Conservation (phyloP, 257 asterid species). For the Rhazya stricta region DNA sequence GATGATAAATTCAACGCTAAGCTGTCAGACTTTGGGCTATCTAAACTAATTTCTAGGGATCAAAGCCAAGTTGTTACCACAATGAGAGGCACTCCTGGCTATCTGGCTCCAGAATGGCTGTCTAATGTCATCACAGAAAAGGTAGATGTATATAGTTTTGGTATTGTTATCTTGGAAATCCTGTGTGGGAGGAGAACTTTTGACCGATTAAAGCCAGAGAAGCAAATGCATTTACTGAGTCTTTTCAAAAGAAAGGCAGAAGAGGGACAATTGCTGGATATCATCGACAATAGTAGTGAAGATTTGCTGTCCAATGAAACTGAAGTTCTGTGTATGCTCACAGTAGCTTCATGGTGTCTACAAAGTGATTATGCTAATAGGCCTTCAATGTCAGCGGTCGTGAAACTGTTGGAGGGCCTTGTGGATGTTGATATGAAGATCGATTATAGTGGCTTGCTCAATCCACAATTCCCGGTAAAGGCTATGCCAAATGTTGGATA, state of each 20-base stretch:
- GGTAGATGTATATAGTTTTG: constrained; percentile 29
- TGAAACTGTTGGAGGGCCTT: constrained; percentile 13
- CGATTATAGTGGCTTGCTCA: background rate
- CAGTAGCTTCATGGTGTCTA: constrained; percentile 25
- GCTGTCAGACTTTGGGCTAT: constrained; percentile 30
- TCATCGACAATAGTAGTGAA: constrained; percentile 20
- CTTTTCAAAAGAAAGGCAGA: constrained; percentile 25
- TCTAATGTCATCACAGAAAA: constrained; percentile 22
- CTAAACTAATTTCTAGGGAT: constrained; percentile 29
- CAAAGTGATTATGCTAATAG: constrained; percentile 19
- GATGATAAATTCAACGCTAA: constrained; percentile 30
- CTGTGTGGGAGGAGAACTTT: constrained; percentile 22
- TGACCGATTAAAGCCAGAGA: constrained; percentile 17
- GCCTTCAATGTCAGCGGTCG: constrained; percentile 19
- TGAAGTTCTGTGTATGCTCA: constrained; percentile 18
- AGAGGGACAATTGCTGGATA: constrained; percentile 20
- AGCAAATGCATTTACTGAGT: constrained; percentile 13
- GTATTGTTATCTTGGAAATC: constrained; percentile 26
- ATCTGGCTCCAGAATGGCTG: constrained; percentile 30
- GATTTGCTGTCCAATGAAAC: constrained; percentile 19
- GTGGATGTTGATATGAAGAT: constrained; percentile 8
- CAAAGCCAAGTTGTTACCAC: constrained; percentile 25
- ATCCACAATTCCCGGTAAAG: background rate
- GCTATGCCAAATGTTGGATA: background rate
- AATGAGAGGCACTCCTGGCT: constrained; percentile 33